Percentiles rank a stretch among this genome's conserved stretches.
phyloP scores from a whole-genome alignment of 2,329 filamentous ascomycete species.

The Bretziella fagacearum region DNA sequence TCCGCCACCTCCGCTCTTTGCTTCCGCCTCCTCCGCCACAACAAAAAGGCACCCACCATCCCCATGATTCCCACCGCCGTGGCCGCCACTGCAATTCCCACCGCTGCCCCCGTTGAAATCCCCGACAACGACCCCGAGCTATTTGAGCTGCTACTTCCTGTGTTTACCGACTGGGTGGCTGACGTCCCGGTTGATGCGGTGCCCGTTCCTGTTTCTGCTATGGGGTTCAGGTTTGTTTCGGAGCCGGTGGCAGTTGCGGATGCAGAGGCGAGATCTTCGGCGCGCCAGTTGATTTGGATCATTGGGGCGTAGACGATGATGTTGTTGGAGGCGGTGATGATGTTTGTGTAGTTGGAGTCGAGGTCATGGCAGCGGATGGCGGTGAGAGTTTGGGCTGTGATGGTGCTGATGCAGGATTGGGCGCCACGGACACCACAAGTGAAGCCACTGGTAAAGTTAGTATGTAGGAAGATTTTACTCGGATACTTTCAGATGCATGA shows the following conservation, averaged over 20 bases:
- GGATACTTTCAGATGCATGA: not conserved
- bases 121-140: not conserved
- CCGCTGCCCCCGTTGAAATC: slow-evolving; percentile 8
- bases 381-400: not conserved
- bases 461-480: too few species aligned
- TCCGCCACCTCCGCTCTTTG: not conserved
- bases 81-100: slow-evolving; percentile 16
- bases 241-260: slow-evolving; percentile 1
- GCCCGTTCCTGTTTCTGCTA: not conserved
- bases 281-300: slow-evolving; percentile 20
- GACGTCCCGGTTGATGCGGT: not conserved
- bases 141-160: not conserved
- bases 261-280: slow-evolving; percentile 17
- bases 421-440: not conserved
- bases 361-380: not conserved
- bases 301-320: slow-evolving; percentile 17
- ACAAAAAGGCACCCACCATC: not conserved
- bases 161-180: not conserved
- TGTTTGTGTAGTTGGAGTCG: not conserved
- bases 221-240: not conserved
- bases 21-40: slow-evolving; percentile 1
- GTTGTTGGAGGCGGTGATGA: not conserved
- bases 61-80: slow-evolving; percentile 8
- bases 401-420: not conserved
- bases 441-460: not conserved